A percentile compares a stretch with the other conserved stretches of the same genome.
Conservation (phyloP, 768 basidiomycete species). For the Russula brevipes region DNA sequence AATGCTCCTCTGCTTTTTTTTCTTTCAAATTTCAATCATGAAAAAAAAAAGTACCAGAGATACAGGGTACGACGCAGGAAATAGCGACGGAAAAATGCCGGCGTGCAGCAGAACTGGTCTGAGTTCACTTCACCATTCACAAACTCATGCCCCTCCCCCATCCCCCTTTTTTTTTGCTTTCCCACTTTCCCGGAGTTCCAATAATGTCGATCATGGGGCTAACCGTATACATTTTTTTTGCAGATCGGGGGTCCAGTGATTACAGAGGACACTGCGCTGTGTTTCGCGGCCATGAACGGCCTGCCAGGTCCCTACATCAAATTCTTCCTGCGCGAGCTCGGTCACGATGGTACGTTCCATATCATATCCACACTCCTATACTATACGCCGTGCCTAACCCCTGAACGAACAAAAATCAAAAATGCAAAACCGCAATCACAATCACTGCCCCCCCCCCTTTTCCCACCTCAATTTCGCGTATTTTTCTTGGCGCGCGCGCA, state of each 20-base stretch:
- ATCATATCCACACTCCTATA: too few relatives aligned
- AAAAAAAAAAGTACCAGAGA: slow-evolving; percentile 67
- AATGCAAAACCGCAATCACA: too few relatives aligned
- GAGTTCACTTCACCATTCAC: not conserved
- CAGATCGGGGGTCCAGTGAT: slow-evolving; percentile 53
- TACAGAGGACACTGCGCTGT: slow-evolving; percentile 93
- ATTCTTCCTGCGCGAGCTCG: slow-evolving; percentile 75
- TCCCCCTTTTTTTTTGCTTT: not conserved
- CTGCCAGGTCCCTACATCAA: slow-evolving; percentile 98
- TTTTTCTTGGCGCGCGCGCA: too few relatives aligned
- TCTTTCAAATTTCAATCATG: not conserved
- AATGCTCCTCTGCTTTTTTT: not conserved
- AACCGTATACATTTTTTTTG: not conserved
- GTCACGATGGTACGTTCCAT: slow-evolving; percentile 65
- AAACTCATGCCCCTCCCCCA: not conserved
- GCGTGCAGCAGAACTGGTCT: slow-evolving; percentile 74
- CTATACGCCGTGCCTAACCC: not conserved
- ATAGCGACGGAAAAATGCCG: slow-evolving; percentile 85
- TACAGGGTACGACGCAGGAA: slow-evolving; percentile 90
- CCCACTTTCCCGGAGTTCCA: not conserved
- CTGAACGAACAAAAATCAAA: too few relatives aligned
- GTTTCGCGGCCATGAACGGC: slow-evolving; percentile 82
- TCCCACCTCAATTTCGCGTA: too few relatives aligned
- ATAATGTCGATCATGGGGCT: too few relatives aligned
- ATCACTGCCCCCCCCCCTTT: too few relatives aligned